Conservation (phyloP, 148 eudicot species). For the Salicornia ramosissima region DNA sequence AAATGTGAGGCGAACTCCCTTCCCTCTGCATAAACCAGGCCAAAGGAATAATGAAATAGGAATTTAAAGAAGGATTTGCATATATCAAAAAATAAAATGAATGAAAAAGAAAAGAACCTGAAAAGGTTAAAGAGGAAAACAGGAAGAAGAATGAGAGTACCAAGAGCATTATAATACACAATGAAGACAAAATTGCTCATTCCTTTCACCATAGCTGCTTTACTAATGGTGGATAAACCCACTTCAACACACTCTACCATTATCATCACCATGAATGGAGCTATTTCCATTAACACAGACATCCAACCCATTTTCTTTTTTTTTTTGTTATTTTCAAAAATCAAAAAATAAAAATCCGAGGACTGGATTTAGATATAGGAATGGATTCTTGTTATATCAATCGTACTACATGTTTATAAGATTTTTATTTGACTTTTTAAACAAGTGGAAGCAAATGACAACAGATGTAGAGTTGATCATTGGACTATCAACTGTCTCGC, state of each 20-base stretch:
- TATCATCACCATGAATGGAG: slow-evolving; percentile 57
- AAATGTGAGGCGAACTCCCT: slow-evolving; percentile 41
- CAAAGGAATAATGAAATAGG: not conserved
- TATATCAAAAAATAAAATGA: not conserved
- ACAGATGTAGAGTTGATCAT: too few species aligned
- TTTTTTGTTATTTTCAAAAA: not conserved
- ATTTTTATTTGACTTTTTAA: not conserved
- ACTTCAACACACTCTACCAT: slow-evolving; percentile 44
- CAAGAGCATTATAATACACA: slow-evolving; percentile 56
- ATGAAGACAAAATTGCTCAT: slow-evolving; percentile 55
- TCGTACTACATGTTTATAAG: too few species aligned
- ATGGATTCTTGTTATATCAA: not conserved
- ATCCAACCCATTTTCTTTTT: slow-evolving; percentile 18
- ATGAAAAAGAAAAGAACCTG: slow-evolving; percentile 24
- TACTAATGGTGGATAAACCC: slow-evolving; percentile 44
- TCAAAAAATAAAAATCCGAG: too few species aligned
- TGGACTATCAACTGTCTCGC: not conserved
- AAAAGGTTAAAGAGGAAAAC: slow-evolving; percentile 27
- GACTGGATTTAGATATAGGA: not conserved
- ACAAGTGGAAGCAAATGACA: not conserved
- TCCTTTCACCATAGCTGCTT: slow-evolving; percentile 56
- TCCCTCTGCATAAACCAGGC: slow-evolving; percentile 35
- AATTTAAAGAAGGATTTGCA: not conserved
- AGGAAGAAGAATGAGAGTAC: slow-evolving; percentile 48
- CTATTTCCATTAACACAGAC: slow-evolving; percentile 8